Base-by-base conservation (phyloP, 306 rosid species). In the Quercus variabilis region DNA sequence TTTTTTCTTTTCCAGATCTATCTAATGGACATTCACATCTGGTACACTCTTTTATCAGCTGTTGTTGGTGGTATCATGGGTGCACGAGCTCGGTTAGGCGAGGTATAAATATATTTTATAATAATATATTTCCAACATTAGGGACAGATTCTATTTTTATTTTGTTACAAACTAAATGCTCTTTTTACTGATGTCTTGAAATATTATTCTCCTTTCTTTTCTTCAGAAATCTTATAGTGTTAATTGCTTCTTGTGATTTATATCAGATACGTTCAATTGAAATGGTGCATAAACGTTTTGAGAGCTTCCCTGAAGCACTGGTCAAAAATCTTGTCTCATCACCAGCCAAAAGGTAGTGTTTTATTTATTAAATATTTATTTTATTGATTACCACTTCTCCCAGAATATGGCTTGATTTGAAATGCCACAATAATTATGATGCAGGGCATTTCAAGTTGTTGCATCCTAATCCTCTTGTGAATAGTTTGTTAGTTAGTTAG, bases 241-340 rank as follows among this genome's bases (percentile, higher is more conserved):
- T 76, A 52, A 65, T 73, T 86, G 73, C 33, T 33, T 81, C 55
- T 58, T 78, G 62, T 79, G 69, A 73, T 55, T 79, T 83, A 35
- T 78, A 78, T 75, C 90, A 95, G 99, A 95, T 95, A 85, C 99
- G 99, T 60, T 90, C 98, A 76, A 90, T 93, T 80, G 98, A 93
- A 83, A 95, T 95, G 99, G 93, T 95, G 79, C 98, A 95, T 69
- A 95, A 90, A 76, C 99, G 99, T 78, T 95, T 95, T 83, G 99
- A 92, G 86, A 95, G 96, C 88, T 95, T 95, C 78, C 99, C 99
- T 0, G 86, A 84, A 83, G 99, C 98, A 52, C 93, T 95, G 90
- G 96, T 78, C 38, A 80, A 87, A 52, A 92, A 88, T 68, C 84
- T 95, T 71, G 92, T 88, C 81, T 88, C 98, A 75, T 83, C 90